Evolutionary conservation across 805 yeast species (phyloP).

Genomic region (Brettanomyces naardenensis): DNA sequence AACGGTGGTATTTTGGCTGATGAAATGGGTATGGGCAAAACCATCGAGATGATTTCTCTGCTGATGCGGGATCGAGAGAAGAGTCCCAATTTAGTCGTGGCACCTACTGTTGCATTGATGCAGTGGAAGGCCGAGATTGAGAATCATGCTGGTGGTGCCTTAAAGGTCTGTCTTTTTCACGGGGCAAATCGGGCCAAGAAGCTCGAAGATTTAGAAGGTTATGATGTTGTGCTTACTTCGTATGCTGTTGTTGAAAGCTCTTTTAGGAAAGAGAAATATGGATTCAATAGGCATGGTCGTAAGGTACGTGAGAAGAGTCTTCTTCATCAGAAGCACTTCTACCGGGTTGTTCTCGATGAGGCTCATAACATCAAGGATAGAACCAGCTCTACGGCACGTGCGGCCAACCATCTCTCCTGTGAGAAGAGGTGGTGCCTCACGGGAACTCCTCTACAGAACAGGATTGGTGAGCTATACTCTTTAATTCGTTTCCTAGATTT

Average conservation of each 20-base stretch:
- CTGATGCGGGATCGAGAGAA: constrained; percentile 61
- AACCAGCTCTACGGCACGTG: constrained; percentile 86
- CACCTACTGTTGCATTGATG: constrained; percentile 97
- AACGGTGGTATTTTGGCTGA: constrained; percentile 93
- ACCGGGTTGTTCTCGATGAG: constrained; percentile 87
- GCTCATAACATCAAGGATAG: constrained; percentile 97
- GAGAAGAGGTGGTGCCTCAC: constrained; percentile 84
- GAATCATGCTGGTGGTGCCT: constrained; percentile 64
- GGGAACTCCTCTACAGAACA: constrained; percentile 94
- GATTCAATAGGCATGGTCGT: constrained; percentile 69
- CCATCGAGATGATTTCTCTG: constrained; percentile 90
- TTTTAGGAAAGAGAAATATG: constrained; percentile 73
- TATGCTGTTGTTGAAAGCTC: constrained; percentile 89
- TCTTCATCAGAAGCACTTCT: constrained; percentile 66
- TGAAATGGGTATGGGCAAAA: constrained; percentile 99
- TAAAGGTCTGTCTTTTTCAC: constrained; percentile 70
- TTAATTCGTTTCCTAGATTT: constrained; percentile 76
- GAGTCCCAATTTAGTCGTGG: constrained; percentile 81
- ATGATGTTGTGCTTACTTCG: constrained; percentile 84
- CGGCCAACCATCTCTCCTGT: constrained; percentile 69
- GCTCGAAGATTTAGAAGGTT: constrained; percentile 45
- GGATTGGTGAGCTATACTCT: constrained; percentile 95
- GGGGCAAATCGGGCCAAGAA: constrained; percentile 71
- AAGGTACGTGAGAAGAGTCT: constrained; percentile 67
- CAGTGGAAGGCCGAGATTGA: constrained; percentile 96